phyloP scores from a whole-genome alignment of 202 grass and related monocot genomes.

The Dendrocalamus latiflorus region DNA sequence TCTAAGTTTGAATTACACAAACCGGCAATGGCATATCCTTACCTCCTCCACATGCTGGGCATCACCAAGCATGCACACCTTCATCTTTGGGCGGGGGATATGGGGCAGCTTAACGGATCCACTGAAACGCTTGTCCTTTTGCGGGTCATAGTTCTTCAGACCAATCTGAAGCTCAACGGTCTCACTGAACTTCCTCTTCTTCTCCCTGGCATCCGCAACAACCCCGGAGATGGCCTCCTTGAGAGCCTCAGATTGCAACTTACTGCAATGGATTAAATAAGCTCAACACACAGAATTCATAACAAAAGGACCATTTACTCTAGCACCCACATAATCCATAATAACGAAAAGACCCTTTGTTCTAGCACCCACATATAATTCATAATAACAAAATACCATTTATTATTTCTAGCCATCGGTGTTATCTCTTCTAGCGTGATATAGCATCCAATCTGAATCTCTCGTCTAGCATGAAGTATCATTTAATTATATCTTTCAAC shows the following conservation, averaged over 20 bases:
- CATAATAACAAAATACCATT: neutral
- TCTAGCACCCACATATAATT: no score
- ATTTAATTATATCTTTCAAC: neutral
- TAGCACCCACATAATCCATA: neutral
- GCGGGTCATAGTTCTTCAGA: no score
- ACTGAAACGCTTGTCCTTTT: constrained; percentile 94
- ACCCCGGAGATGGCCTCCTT: constrained; percentile 65
- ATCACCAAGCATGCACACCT: no score
- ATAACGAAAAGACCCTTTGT: no score
- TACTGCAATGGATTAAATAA: constrained; percentile 41
- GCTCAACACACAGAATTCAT: neutral
- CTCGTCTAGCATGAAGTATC: neutral
- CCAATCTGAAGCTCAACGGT: constrained; percentile 89
- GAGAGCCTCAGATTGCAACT: constrained; percentile 56
- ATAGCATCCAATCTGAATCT: neutral
- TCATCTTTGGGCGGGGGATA: no score
- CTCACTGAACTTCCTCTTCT: constrained; percentile 80
- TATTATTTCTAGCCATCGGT: neutral
- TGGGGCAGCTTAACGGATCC: constrained; percentile 84
- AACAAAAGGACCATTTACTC: neutral
- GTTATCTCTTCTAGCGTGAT: neutral
- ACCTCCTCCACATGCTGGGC: no score
- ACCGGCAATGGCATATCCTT: no score
- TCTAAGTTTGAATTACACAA: no score
- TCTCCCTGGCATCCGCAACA: constrained; percentile 41